phyloP scores from a whole-genome alignment of 768 basidiomycete species.

The Mycena haematopus region DNA sequence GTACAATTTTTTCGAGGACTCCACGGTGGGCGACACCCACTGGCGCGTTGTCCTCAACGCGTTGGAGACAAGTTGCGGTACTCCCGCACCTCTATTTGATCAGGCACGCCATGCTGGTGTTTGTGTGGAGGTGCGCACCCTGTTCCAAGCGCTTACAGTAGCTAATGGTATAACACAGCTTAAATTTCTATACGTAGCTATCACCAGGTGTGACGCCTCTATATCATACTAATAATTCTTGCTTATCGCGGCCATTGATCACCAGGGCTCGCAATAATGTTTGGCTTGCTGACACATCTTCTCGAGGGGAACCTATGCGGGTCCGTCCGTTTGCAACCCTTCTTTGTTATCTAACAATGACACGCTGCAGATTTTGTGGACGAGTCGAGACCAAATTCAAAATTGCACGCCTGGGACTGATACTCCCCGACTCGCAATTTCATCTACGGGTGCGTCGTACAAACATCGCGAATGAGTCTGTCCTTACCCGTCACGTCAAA shows the following conservation, averaged over 20 bases:
- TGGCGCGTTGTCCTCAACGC: conserved; percentile 67
- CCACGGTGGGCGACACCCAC: conserved; percentile 52
- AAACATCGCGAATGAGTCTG: not conserved
- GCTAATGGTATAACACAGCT: conserved; percentile 46
- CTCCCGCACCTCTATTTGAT: conserved; percentile 54
- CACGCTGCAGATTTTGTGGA: conserved; percentile 57
- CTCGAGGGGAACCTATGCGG: conserved; percentile 61
- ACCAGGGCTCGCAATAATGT: conserved; percentile 71
- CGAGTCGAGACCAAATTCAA: conserved; percentile 49
- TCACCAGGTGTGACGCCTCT: too few relatives aligned
- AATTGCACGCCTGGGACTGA: conserved; percentile 54
- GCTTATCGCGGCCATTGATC: too few relatives aligned
- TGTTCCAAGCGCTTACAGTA: not conserved
- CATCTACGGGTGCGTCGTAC: conserved; percentile 46
- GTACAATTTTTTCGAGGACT: conserved; percentile 79
- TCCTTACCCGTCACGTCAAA: not conserved
- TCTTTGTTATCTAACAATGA: not conserved
- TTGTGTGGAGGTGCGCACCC: conserved; percentile 57
- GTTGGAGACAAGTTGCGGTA: conserved; percentile 32
- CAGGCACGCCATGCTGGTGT: conserved; percentile 56
- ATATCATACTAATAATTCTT: too few relatives aligned
- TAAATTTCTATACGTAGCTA: conserved; percentile 73
- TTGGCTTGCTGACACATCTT: conserved; percentile 72
- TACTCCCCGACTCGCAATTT: conserved; percentile 59
- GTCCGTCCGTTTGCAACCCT: conserved; percentile 42